These are phyloP conservation scores for Silybum marianum DNA, from an alignment of 129 eudicot species.

Conservation along the genomic window DNA sequence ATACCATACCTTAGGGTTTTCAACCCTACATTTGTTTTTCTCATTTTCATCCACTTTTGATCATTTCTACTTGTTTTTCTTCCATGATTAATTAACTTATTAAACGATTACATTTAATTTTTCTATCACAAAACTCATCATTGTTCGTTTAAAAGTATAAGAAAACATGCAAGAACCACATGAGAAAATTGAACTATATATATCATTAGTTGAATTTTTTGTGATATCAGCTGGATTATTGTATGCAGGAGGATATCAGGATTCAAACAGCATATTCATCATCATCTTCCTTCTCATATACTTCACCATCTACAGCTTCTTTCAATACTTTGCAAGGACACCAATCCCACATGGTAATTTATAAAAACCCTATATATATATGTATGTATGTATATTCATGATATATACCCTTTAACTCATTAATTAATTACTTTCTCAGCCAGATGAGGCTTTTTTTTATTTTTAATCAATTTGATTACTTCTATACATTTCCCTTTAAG, in stretches of 20 bases:
- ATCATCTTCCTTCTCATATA: conserved; percentile 49
- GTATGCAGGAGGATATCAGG: conserved; percentile 67
- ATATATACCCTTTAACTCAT: neutral
- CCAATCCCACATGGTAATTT: conserved; percentile 56
- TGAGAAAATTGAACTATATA: neutral
- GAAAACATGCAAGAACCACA: neutral
- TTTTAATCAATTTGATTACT: neutral
- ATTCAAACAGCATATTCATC: conserved; percentile 55
- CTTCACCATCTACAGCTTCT: conserved; percentile 54
- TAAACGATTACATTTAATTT: neutral
- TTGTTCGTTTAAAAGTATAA: neutral
- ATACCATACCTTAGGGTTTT: neutral
- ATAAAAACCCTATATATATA: neutral
- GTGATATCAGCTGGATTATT: neutral
- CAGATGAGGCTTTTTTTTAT: neutral
- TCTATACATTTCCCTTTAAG: neutral
- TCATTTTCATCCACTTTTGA: neutral
- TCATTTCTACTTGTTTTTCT: neutral
- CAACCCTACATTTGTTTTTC: neutral
- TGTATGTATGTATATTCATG: neutral
- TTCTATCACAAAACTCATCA: neutral
- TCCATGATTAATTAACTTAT: neutral
- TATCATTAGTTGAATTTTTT: neutral
- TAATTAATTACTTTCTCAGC: neutral
- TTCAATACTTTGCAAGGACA: conserved; percentile 49